Conservation (phyloP, 2,329 filamentous ascomycete species). For the Xylaria digitata region DNA sequence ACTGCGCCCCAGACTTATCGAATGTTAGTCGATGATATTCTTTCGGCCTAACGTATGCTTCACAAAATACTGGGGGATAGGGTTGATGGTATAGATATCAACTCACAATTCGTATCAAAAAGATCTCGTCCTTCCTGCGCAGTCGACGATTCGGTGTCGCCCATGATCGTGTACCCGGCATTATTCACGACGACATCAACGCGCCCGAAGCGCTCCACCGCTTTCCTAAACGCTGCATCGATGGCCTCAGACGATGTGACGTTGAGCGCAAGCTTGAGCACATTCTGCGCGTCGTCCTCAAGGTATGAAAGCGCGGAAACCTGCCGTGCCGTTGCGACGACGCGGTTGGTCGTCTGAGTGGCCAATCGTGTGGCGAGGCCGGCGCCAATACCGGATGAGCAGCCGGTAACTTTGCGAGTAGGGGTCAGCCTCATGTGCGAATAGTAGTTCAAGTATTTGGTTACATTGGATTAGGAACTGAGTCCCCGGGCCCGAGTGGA, state of each 20-base stretch:
- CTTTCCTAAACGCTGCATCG: conserved; percentile 50
- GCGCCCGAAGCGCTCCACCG: conserved; percentile 51
- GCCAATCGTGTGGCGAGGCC: conserved; percentile 43
- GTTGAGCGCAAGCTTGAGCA: conserved; percentile 61
- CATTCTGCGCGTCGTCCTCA: conserved; percentile 50
- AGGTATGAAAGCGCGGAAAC: conserved; percentile 55
- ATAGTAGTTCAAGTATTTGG: neutral
- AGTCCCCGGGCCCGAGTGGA: neutral
- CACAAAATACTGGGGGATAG: neutral
- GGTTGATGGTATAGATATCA: neutral
- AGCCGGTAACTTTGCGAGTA: conserved; percentile 46
- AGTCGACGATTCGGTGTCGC: conserved; percentile 49
- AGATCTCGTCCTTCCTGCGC: conserved; percentile 49
- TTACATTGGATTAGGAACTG: neutral
- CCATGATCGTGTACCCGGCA: conserved; percentile 49
- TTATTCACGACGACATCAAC: conserved; percentile 51
- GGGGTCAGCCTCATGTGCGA: conserved; percentile 1
- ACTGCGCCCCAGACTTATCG: conserved; percentile 54
- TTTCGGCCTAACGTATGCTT: neutral
- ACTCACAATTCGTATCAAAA: conserved; percentile 55
- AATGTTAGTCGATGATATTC: neutral
- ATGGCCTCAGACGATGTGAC: conserved; percentile 57
- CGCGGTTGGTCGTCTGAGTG: conserved; percentile 39
- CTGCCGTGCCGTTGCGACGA: conserved; percentile 54
- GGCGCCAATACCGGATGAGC: conserved; percentile 49